phyloP scores from a whole-genome alignment of 805 yeast species.

The Hemisphaericaspora nanyangensis region DNA sequence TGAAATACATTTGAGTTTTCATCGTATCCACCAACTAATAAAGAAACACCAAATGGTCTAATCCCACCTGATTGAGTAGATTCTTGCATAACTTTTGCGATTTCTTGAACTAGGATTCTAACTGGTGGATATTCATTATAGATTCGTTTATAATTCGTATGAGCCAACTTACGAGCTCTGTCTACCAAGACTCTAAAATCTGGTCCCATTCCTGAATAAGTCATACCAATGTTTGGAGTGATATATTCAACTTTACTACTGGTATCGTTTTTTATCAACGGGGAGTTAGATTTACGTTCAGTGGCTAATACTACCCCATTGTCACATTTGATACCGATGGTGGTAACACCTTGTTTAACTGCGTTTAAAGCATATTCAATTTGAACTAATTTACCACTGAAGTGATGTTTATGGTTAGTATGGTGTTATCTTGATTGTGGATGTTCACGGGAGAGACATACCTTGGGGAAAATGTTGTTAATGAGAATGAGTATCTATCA shows the following conservation, averaged over 20 bases:
- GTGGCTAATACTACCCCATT: conserved; percentile 97
- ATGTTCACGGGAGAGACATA: conserved; percentile 31
- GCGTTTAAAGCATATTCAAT: conserved; percentile 97
- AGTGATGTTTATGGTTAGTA: no score
- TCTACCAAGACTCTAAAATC: conserved; percentile 94
- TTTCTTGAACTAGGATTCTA: conserved; percentile 85
- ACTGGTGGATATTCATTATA: conserved; percentile 98
- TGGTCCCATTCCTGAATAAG: conserved; percentile 98
- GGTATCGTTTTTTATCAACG: conserved; percentile 70
- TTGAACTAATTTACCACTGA: conserved; percentile 93
- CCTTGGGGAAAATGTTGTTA: conserved; percentile 97
- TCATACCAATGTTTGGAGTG: conserved; percentile 95
- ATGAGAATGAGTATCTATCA: conserved; percentile 94
- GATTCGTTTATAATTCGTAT: conserved; percentile 85
- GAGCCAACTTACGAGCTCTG: conserved; percentile 89
- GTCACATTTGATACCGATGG: conserved; percentile 89
- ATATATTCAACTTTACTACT: conserved; percentile 74
- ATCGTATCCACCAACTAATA: conserved; percentile 92
- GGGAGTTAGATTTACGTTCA: conserved; percentile 83
- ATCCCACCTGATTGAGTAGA: conserved; percentile 99
- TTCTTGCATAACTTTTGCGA: conserved; percentile 96
- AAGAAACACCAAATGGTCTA: conserved; percentile 96
- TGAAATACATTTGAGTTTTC: conserved; percentile 64
- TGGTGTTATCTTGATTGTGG: conserved; percentile 18
- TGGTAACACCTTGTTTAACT: conserved; percentile 96